phyloP scores from a whole-genome alignment of 2,329 filamentous ascomycete genomes.

The Xylariaceae sp. region DNA sequence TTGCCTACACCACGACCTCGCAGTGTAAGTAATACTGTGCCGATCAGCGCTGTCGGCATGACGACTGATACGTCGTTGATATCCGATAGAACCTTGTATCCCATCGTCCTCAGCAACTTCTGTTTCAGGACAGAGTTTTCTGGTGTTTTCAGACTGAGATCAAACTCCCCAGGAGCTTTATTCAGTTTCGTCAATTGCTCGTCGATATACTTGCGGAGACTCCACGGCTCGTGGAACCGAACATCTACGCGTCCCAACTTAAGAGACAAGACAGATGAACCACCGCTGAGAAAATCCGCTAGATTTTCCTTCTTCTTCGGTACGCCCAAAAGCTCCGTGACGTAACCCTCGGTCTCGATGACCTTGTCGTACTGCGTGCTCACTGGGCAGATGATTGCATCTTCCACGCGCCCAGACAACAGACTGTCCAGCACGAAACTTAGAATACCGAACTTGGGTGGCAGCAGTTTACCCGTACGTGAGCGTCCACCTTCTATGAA shows the following conservation, averaged over 20 bases:
- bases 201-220: constrained; percentile 73
- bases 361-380: constrained; percentile 99
- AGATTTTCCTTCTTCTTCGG: constrained; percentile 96
- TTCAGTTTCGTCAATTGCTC: constrained; percentile 64
- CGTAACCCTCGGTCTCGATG: constrained; percentile 95
- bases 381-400: constrained; percentile 91
- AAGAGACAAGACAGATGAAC: constrained; percentile 80
- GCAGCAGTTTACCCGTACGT: constrained; percentile 85
- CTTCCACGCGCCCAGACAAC: constrained; percentile 79
- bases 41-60: constrained; percentile 95
- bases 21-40: constrained; percentile 86
- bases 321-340: constrained; percentile 86
- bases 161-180: constrained; percentile 44
- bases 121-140: constrained; percentile 56
- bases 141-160: constrained; percentile 44
- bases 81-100: constrained; percentile 87
- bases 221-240: constrained; percentile 96
- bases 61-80: constrained; percentile 96
- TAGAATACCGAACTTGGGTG: constrained; percentile 93
- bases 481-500: constrained; percentile 96
- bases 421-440: constrained; percentile 89
- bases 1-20: constrained; percentile 89
- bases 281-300: constrained; percentile 78
- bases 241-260: constrained; percentile 91
- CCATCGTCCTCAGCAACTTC: constrained; percentile 77